phyloP scores from a whole-genome alignment of 1,139 yeast genomes.

The Protomyces gravidus region DNA sequence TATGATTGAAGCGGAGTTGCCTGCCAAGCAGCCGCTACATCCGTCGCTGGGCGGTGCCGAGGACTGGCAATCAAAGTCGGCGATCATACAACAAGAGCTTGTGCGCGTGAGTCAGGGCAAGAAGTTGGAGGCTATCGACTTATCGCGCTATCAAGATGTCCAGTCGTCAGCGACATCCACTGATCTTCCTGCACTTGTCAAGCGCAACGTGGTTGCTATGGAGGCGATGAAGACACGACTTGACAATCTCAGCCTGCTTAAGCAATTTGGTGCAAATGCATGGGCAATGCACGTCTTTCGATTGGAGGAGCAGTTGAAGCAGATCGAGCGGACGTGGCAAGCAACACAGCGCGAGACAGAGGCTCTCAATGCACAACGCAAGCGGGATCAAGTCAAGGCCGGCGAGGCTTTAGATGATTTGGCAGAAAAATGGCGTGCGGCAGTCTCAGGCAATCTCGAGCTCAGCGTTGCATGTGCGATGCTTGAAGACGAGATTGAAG shows the following conservation, averaged over 20 bases:
- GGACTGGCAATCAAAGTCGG: conserved; percentile 5
- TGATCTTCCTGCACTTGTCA: conserved; percentile 2
- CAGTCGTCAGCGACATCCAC: background rate
- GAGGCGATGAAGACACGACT: conserved; percentile 9
- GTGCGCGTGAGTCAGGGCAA: conserved; percentile 8
- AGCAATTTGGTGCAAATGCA: conserved; percentile 20
- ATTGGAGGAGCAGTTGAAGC: conserved; percentile 9
- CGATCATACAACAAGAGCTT: conserved; percentile 10
- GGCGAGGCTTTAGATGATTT: conserved; percentile 5
- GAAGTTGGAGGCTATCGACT: conserved; percentile 14
- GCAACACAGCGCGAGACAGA: conserved; percentile 12
- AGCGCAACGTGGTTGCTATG: conserved; percentile 14
- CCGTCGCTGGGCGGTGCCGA: conserved; percentile 11
- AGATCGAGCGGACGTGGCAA: conserved; percentile 8
- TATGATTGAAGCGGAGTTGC: conserved; percentile 14
- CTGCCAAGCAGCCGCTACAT: conserved; percentile 12
- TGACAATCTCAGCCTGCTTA: conserved; percentile 12
- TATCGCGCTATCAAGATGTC: conserved; percentile 14
- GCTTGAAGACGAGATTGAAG: conserved; percentile 9
- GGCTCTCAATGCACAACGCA: conserved; percentile 14
- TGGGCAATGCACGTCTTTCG: conserved; percentile 18
- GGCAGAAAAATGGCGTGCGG: conserved; percentile 7
- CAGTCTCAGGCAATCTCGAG: conserved; percentile 22
- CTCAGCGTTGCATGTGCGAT: conserved; percentile 18
- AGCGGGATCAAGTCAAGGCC: conserved; percentile 8